Evolutionary conservation across 768 basidiomycete species (phyloP), one percentile per base, ranked within the genome.

Genomic region (Tubosaeta brunneosetosa): DNA sequence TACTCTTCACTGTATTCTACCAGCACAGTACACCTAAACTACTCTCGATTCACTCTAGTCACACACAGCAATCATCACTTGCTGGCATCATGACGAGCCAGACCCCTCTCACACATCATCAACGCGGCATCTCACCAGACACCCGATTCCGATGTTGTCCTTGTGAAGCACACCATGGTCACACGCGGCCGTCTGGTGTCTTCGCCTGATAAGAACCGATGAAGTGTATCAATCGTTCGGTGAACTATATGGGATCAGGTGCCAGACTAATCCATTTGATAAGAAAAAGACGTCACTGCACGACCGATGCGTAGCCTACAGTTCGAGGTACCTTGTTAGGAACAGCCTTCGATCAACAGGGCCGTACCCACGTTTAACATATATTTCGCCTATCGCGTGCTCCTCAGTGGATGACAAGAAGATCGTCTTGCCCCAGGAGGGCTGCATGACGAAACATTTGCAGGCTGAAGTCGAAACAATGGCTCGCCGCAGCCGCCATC

Each of bases 341-440:
- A 50, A 40, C 7, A 34, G 22, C n/a, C 17, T 31, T n/a, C 4
- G 12, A 19, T 8, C 13, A 26, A 7, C 34, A 38, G 3, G 2
- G 6, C 29, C 6, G 4, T 25, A 49, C 56, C 6, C 19, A 60
- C 62, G 17, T 47, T 51, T 59, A 43, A 59, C 56, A 19, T 56
- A 54, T 44, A 56, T 42, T 31, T 41, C 47, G 25, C 60, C 55
- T 13, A 8, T 58, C 2, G 71, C 68, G 56, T 73, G 75, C 34
- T 75, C 74, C 19, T 73, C 69, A 3, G 72, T 74, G 74, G 61
- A 77, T 63, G 11, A 71, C 69, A n/a, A 76, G 57, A n/a, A 76
- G 57, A 1, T 56, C 16, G 47, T 45, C 37, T 52, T 58, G n/a
- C 45, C 55, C 63, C 66, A 12, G 68, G 65, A 9, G 57, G 11